A percentile compares a stretch with the other conserved stretches of the same genome.
These are phyloP conservation scores for Tardiomyces depauwii DNA, from an alignment of 1,139 yeast species.

Conservation along the genomic window DNA sequence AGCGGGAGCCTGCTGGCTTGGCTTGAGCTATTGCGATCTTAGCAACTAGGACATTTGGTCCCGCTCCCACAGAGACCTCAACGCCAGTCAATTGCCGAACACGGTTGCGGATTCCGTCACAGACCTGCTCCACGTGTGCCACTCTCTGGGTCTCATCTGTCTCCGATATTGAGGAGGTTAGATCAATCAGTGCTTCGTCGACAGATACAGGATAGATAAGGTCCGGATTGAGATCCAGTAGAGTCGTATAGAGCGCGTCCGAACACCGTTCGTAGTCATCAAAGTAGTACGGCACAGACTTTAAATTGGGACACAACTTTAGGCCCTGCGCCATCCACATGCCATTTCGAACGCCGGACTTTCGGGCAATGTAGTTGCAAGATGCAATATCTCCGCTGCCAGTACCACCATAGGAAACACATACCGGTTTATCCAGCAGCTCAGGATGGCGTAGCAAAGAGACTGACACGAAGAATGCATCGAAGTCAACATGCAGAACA, in stretches of 20 bases:
- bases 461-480: slow-evolving; percentile 86
- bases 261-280: slow-evolving; percentile 56
- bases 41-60: slow-evolving; percentile 63
- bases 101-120: slow-evolving; percentile 32
- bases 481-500: slow-evolving; percentile 80
- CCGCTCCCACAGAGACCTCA: slow-evolving; percentile 68
- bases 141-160: slow-evolving; percentile 5
- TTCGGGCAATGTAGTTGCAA: slow-evolving; percentile 78
- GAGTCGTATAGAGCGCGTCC: slow-evolving; percentile 39
- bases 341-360: slow-evolving; percentile 67
- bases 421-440: slow-evolving; percentile 46
- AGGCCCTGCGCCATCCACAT: slow-evolving; percentile 75
- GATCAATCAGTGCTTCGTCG: slow-evolving; percentile 79
- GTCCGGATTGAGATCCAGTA: slow-evolving; percentile 36
- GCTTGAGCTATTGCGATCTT: slow-evolving; percentile 65
- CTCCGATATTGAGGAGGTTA: slow-evolving; percentile 29
- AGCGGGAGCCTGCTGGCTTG: slow-evolving; percentile 63
- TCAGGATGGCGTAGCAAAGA: slow-evolving; percentile 52
- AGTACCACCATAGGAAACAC: slow-evolving; percentile 68
- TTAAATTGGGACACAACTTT: slow-evolving; percentile 51
- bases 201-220: slow-evolving; percentile 74
- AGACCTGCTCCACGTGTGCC: slow-evolving; percentile 21
- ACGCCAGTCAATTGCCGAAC: slow-evolving; percentile 45
- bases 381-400: slow-evolving; percentile 69
- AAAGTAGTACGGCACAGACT: slow-evolving; percentile 62